Conservation (phyloP, 2,329 filamentous ascomycete species). For the Rhinocladiella similis region DNA sequence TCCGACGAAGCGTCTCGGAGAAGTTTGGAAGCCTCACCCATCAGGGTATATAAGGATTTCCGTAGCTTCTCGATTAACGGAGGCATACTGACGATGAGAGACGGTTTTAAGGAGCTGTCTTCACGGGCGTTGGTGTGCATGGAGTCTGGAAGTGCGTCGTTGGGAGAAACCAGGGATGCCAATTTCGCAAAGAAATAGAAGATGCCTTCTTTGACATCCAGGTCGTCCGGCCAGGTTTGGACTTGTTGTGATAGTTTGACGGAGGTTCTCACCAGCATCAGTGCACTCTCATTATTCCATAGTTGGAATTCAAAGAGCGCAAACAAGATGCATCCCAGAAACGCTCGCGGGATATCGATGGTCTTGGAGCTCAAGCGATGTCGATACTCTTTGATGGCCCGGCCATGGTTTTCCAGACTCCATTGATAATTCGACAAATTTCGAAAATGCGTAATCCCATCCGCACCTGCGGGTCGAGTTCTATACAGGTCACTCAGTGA, state of each 20-base stretch:
- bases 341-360: not conserved
- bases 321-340: slow-evolving; percentile 44
- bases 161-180: not conserved
- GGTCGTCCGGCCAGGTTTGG: not conserved
- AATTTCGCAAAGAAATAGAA: not conserved
- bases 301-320: slow-evolving; percentile 48
- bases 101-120: not conserved
- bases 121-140: not conserved
- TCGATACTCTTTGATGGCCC: not conserved
- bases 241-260: not conserved
- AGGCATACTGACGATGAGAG: not conserved
- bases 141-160: not conserved
- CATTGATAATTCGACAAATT: not conserved
- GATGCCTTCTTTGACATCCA: not conserved
- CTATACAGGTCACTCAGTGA: not conserved
- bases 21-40: not conserved
- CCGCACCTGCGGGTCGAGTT: not conserved
- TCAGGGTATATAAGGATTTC: not conserved
- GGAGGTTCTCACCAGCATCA: not conserved
- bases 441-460: not conserved
- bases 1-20: not conserved
- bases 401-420: not conserved
- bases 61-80: not conserved
- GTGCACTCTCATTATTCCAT: not conserved
- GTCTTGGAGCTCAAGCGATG: not conserved